phyloP scores from a whole-genome alignment of 2,329 filamentous ascomycete species.

The Penicillium vulpinum region DNA sequence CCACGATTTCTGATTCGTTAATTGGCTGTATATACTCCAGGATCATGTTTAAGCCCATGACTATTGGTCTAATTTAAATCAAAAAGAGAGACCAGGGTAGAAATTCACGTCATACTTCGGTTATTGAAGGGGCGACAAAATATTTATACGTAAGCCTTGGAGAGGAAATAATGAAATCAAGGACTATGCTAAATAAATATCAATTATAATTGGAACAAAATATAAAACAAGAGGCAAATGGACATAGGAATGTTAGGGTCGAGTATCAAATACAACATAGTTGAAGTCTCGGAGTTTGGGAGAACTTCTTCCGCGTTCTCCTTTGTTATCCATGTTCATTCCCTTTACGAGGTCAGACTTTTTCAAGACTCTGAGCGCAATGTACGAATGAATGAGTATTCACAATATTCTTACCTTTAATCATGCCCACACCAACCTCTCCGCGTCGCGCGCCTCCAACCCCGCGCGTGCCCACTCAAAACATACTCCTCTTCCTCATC shows the following conservation, averaged over 20 bases:
- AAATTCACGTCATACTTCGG: conserved; percentile 5
- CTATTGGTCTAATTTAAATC: conserved; percentile 2
- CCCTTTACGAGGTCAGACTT: background rate
- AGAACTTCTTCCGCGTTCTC: background rate
- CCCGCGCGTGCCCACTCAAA: conserved; percentile 11
- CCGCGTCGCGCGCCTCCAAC: conserved; percentile 14
- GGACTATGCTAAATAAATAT: background rate
- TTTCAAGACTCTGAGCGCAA: conserved; percentile 1
- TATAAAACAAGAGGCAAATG: background rate
- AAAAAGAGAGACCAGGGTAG: background rate
- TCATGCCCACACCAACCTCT: conserved; percentile 8
- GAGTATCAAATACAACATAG: no score
- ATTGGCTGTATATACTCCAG: background rate
- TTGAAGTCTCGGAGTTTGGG: background rate
- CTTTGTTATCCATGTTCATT: background rate
- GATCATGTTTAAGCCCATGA: background rate
- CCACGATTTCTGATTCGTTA: conserved; percentile 1
- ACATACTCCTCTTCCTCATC: conserved; percentile 50
- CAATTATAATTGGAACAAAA: background rate
- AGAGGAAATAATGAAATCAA: background rate
- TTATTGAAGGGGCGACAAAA: background rate
- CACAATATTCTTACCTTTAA: background rate
- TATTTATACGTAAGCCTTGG: background rate
- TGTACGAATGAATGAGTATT: background rate
- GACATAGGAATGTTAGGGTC: background rate